Evolutionary conservation across 768 basidiomycete genomes (phyloP).

Genomic region (Podaxis sp.): DNA sequence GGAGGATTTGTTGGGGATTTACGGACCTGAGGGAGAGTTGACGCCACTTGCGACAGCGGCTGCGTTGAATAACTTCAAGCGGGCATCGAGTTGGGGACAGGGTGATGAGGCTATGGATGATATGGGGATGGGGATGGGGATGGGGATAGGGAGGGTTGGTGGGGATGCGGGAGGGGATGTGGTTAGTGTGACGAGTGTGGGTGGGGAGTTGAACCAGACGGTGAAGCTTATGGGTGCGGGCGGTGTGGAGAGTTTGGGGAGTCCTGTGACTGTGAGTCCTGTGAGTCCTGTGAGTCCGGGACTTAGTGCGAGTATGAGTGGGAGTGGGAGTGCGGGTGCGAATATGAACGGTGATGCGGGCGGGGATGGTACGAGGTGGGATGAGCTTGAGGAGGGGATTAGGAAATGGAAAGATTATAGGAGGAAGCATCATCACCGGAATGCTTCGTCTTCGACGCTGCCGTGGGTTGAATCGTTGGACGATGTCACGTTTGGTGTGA

Average conservation of each 20-base stretch:
- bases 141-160: slow-evolving; percentile 21
- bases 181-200: slow-evolving; percentile 34
- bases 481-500: background rate
- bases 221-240: slow-evolving; percentile 21
- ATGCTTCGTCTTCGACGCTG: slow-evolving; percentile 8
- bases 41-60: background rate
- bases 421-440: background rate
- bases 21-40: slow-evolving; percentile 3
- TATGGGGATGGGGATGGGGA: slow-evolving; percentile 18
- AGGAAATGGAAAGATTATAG: slow-evolving; percentile 3
- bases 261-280: slow-evolving; percentile 5
- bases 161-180: slow-evolving; percentile 20
- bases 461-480: slow-evolving; percentile 13
- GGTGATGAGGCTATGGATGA: slow-evolving; percentile 41
- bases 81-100: slow-evolving; percentile 68
- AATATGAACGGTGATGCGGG: background rate
- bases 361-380: background rate
- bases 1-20: slow-evolving; percentile 11
- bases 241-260: slow-evolving; percentile 17
- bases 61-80: slow-evolving; percentile 23
- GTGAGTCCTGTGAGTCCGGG: background rate
- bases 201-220: slow-evolving; percentile 37
- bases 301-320: background rate
- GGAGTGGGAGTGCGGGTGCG: background rate
- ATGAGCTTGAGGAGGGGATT: background rate